Base-by-base conservation (phyloP, 345 rosid species). In the Nasturtium officinale region DNA sequence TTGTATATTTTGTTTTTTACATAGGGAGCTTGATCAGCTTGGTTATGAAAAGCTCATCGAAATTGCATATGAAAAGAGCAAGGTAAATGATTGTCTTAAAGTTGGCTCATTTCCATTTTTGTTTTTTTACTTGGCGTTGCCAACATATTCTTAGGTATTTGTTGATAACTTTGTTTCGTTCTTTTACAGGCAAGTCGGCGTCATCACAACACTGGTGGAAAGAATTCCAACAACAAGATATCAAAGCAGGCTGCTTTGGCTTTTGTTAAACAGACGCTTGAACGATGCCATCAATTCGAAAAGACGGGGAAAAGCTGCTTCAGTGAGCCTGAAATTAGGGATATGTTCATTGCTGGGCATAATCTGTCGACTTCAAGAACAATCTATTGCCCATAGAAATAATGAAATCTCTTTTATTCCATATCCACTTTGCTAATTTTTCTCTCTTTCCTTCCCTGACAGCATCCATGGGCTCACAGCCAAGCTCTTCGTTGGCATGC, bases 291-390 rank as follows among this genome's bases (percentile, higher is more conserved):
- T 74, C 82, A 81, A 75, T 95, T 79, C 76, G 92, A 95, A 80
- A 85, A 83, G 62, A 81, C 89, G 0, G 96, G 97, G 50, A 86
- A 83, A 76, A 87, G 99, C 85, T 90, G 93, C 83, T 95, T 95
- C 72, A 78, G 82, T 79, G 99, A 90, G 59, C 92, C 91, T 38
- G 75, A 79, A 60, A 74, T 83, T 72, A 90, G 60, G 81, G 89
- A 85, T 72, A 82, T 88, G 83, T 87, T 88, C 80, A 80, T 82
- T 59, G 80, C 85, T 15, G 77, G 85, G 66, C 78, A 28, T 70
- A 70, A 69, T 69, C 66, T 47, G 23, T 76, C 76, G 33, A 63
- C 71, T 28, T 69, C 76, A 70, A 54, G 79, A 69, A 76, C 11
- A 26, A 26, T 69, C 20, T 46, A 20, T 45, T 43, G 8, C 15